A percentile compares a stretch with the other conserved stretches of the same genome.
phyloP scores from a whole-genome alignment of 306 rosid genomes.

The Castanea mollissima region DNA sequence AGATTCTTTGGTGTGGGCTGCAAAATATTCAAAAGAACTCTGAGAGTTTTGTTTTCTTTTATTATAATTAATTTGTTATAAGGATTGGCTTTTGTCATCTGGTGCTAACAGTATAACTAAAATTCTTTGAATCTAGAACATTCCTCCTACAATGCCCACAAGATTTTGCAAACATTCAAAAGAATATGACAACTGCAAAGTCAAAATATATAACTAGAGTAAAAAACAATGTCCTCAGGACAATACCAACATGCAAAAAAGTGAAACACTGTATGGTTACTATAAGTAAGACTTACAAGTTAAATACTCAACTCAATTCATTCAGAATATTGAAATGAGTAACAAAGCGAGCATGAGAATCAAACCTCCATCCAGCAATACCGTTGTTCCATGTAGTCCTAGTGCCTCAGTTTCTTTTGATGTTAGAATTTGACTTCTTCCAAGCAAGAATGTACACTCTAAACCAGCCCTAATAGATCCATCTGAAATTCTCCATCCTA shows the following conservation, averaged over 20 bases:
- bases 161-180: background rate
- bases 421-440: constrained; percentile 70
- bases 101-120: background rate
- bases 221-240: background rate
- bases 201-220: background rate
- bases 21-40: constrained; percentile 16
- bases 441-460: constrained; percentile 57
- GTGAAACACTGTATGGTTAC: background rate
- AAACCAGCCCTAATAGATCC: constrained; percentile 67
- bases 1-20: constrained; percentile 91
- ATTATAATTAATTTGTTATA: too few species aligned
- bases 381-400: too few species aligned
- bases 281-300: background rate
- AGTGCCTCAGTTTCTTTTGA: too few species aligned
- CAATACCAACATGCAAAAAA: background rate
- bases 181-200: background rate
- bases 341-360: constrained; percentile 19
- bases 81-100: background rate
- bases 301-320: constrained; percentile 1
- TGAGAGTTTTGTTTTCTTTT: constrained; percentile 7
- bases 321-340: background rate
- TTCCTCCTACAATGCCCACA: constrained; percentile 10
- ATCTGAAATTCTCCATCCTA: constrained; percentile 80
- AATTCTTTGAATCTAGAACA: background rate
- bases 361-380: too few species aligned